Evolutionary conservation across 148 eudicot genomes (phyloP), one percentile per base, ranked within the genome.

Genomic region (Vaccinium corymbosum): DNA sequence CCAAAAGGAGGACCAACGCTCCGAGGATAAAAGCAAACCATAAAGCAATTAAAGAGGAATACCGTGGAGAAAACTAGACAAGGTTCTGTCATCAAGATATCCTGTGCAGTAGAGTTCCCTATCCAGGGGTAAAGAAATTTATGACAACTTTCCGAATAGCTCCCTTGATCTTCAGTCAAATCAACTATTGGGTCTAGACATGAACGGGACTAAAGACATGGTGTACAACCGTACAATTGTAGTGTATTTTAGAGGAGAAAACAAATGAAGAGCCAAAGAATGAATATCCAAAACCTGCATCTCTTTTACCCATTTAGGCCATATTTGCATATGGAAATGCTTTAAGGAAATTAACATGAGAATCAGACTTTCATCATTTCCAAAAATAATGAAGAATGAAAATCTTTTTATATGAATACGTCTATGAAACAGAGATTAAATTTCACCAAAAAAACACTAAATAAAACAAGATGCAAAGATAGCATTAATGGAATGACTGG

Each of bases 1-100:
- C 89, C 68, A 87, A 35, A 71, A 89, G 79, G 83, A 84, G 90
- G 48, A 82, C 86, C 8, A 90, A 86, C 82, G 87, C 91, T 79
- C 91, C 87, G 46, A 89, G 80, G 7, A 90, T 75, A 83, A 70
- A 86, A 19, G 84, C 35, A 29, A 86, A 48, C 91, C 89, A 89
- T 25, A 86, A 82, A 76, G 90, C 86, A 64, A 62, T 46, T 62
- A 91, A 15, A 19, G 61, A 91, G 81, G 76, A 91, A 91, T 15
- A 82, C 13, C 32, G 66, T 9, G 11, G 91, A 85, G 68, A 88
- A 83, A n/a, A 84, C 81, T 14, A 91, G 82, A 49, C 86, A 91
- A 50, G 90, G 88, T 51, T 89, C 91, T 71, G 82, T 86, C 85
- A 52, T 49, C 20, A 88, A 80, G 74, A 88, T 84, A 62, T 86